These are phyloP conservation scores for Mariannaea elegans DNA, from an alignment of 2,329 filamentous ascomycete genomes.

Conservation along the genomic window DNA sequence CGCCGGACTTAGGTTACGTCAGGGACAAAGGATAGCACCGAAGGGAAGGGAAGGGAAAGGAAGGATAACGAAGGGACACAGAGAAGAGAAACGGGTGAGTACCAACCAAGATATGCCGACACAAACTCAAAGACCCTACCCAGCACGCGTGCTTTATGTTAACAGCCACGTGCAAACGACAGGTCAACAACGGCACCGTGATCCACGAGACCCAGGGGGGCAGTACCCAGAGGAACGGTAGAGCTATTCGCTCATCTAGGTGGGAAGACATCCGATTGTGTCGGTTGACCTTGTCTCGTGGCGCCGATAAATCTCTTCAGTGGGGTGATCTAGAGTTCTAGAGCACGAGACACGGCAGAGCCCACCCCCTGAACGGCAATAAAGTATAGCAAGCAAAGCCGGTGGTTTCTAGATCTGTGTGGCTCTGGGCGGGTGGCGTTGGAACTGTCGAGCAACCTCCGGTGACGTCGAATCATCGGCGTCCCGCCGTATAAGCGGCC, in stretches of 20 bases:
- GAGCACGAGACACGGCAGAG: conserved; percentile 39
- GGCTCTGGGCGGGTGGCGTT: conserved; percentile 37
- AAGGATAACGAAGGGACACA: conserved; percentile 13
- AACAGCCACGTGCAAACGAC: conserved; percentile 27
- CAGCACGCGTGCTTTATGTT: conserved; percentile 33
- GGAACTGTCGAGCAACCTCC: conserved; percentile 30
- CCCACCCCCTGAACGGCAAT: conserved; percentile 30
- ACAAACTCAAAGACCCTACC: conserved; percentile 33
- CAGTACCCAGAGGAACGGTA: conserved; percentile 11
- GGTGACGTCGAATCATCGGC: conserved; percentile 37
- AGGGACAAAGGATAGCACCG: background rate
- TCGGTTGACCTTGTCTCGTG: conserved; percentile 41
- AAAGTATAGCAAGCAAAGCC: conserved; percentile 25
- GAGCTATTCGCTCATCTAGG: conserved; percentile 32
- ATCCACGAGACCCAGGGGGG: conserved; percentile 4
- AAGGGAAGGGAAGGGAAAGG: background rate
- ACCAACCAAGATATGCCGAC: conserved; percentile 30
- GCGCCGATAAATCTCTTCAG: conserved; percentile 39
- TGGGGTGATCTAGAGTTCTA: conserved; percentile 39
- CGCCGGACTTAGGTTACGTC: conserved; percentile 2
- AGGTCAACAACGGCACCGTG: conserved; percentile 25
- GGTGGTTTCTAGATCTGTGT: conserved; percentile 28
- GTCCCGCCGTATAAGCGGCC: conserved; percentile 38
- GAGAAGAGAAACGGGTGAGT: conserved; percentile 15
- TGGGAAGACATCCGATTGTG: conserved; percentile 37